Base-by-base conservation (phyloP, 2,329 filamentous ascomycete genomes). In the Sporothrix dimorphospora region DNA sequence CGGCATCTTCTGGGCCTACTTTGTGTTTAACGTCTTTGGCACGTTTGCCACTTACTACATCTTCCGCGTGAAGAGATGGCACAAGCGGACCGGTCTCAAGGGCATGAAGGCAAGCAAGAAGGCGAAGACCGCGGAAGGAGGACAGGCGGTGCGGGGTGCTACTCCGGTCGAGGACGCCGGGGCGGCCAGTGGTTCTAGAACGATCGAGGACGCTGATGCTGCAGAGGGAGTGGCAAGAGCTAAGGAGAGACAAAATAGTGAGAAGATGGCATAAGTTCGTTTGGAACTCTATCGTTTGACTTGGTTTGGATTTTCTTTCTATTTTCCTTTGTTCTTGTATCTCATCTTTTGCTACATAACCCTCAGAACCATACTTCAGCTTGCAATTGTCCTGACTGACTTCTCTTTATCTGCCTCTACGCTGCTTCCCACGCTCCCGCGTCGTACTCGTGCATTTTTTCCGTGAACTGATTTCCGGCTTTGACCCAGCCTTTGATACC, bases 1-100 rank as follows among this genome's bases (percentile, higher is more conserved):
- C 72, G 91, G 91, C 1, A 83, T 93, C 53, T 82, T 93, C 77
- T 93, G 89, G 87, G 89, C 83, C 0, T 93, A 87, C 76, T 85
- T 93, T 51, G 73, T 81, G 0, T 91, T 92, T 79, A 91, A 93
- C 76, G 85, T 91, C 51, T 79, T 80, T 51, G 81, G 85, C 1
- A 89, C 90, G 0, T 81, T 92, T 2, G 74, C 83, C 12, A 79
- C 90, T 0, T 93, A 93, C 79, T 93, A 87, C 79, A 75, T 89
- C 24, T 87, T 90, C 76, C 81, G 89, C 16, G 88, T 91, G 4
- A 80, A 79, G 76, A 80, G 79, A 72, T 81, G 79, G 73, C 61
- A 61, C 9, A 49, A 34, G 24, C 47, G 38, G 63, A 12, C 34
- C 1, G 63, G 63, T 1, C 6, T 49, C n/a, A 67, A 30, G 53